A percentile compares a stretch with the other conserved stretches of the same genome.
Conservation (phyloP, 345 rosid species). For the Eucalyptus polybractea region DNA sequence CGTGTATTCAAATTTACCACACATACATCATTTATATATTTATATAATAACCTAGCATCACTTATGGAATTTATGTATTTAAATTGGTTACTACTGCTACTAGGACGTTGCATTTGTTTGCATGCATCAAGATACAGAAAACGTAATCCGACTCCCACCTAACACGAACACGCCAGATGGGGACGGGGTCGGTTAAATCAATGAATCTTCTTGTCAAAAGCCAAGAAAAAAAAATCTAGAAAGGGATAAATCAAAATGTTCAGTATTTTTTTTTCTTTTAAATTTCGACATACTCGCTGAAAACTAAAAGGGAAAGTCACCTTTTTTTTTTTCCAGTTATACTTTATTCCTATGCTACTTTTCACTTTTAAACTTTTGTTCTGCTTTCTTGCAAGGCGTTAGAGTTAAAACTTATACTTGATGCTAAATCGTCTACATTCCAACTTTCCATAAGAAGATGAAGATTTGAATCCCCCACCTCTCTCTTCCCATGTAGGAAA, state of each 20-base stretch:
- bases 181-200: neutral
- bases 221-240: too few relatives aligned
- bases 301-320: neutral
- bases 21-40: neutral
- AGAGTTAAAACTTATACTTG: too few relatives aligned
- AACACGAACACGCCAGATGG: neutral
- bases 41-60: neutral
- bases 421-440: too few relatives aligned
- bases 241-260: neutral
- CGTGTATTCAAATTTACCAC: neutral
- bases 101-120: neutral
- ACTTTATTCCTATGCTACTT: too few relatives aligned
- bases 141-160: neutral
- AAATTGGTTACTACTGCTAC: neutral
- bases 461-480: too few relatives aligned
- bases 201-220: neutral
- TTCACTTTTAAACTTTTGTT: too few relatives aligned
- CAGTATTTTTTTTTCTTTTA: neutral
- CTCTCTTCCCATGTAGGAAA: too few relatives aligned
- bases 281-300: neutral
- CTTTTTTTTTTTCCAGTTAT: too few relatives aligned
- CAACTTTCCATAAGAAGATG: too few relatives aligned
- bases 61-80: neutral
- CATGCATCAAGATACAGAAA: neutral
- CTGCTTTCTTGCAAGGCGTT: fast-evolving